phyloP scores from a whole-genome alignment of 169 alveolate species.

The Eimeria maxima region DNA sequence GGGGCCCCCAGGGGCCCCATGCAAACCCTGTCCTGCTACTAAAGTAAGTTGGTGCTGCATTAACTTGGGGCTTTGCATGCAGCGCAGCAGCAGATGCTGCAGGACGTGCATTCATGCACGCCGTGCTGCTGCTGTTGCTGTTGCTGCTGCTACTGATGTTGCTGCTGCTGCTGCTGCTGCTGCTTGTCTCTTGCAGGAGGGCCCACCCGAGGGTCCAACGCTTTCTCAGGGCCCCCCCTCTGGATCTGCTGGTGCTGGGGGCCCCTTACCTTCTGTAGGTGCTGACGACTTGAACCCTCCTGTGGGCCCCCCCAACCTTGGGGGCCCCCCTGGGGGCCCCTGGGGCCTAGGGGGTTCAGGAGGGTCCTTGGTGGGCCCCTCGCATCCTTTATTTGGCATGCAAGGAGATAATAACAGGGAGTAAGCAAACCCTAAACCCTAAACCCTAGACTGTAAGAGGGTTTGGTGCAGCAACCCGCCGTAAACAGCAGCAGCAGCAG shows the following conservation, averaged over 20 bases:
- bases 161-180: constrained; percentile 1
- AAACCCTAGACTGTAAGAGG: neutral
- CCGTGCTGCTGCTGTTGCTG: constrained; percentile 1
- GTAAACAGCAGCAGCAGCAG: neutral
- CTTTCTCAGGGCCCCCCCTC: constrained; percentile 11
- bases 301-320: neutral
- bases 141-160: neutral
- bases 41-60: no score
- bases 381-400: neutral
- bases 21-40: neutral
- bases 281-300: constrained; percentile 8
- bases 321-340: constrained; percentile 32
- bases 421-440: neutral
- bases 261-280: constrained; percentile 32
- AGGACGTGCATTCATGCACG: neutral
- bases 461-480: neutral
- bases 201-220: no score
- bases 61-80: no score
- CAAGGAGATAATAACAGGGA: neutral
- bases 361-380: neutral
- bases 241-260: neutral
- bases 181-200: neutral
- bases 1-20: constrained; percentile 7
- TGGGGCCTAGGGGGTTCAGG: neutral
- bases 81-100: neutral